Base-by-base conservation (phyloP, 2,329 filamentous ascomycete species). In the Xylaria sp. region DNA sequence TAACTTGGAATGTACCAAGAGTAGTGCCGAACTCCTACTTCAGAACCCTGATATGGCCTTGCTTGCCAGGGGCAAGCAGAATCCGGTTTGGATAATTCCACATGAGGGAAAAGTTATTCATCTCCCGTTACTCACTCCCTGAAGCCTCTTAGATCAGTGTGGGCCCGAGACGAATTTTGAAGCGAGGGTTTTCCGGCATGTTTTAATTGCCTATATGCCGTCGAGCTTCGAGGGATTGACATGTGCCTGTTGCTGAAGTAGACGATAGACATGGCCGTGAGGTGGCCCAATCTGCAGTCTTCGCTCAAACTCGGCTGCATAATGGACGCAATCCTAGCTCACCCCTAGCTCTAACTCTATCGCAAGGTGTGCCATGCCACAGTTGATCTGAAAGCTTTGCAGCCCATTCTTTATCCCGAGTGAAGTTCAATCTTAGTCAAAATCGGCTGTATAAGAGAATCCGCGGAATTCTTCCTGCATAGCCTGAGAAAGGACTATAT, bases 401-500 rank as follows among this genome's bases (percentile, higher is more conserved):
- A n/a, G 29, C 39, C 38, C 45, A 36, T 56, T 27, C 17, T 55
- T 54, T 39, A 15, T 53, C 33, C 44, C 38, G 20, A 44, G 27
- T 25, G 11, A 50, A 63, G 57, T 55, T 61, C 71, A 20, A 27
- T 55, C 55, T 78, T 83, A 94, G 69, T 91, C 91, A 81, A 96
- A 96, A 80, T 97, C 94, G 67, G 93, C 92, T 59, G 93, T 96
- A 82, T 99, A 99, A 29, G 95, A 98, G 84, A 99, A 99, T 72
- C 96, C 96, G 66, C 96, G 90, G 91, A 99, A 99, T 80, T 99
- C 94, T 83, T 99, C 96, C 83, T 99, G 96, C 94, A 98, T 98
- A 49, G 94, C 93, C 84, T 98, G 96, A 31, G 95, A 97, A 70
- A 99, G 87, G 50, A 99, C 96, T 97, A 73, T 49, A 38, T n/a